A percentile compares a stretch with the other conserved stretches of the same genome.
phyloP scores from a whole-genome alignment of 2,329 filamentous ascomycete species.

The Colletotrichum navitas region DNA sequence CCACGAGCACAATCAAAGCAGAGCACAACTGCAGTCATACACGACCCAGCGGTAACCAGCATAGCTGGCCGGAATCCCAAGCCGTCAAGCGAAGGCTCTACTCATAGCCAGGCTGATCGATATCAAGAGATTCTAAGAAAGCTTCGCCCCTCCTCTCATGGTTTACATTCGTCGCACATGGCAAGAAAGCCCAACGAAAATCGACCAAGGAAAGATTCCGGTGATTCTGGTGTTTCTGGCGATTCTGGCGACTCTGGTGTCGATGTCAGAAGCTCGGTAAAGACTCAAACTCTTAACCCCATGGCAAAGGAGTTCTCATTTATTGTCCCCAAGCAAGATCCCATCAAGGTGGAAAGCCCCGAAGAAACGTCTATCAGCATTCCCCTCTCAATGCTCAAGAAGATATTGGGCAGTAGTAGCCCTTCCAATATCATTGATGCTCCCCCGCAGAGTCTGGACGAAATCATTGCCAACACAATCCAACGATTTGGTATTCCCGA shows the following conservation, averaged over 20 bases:
- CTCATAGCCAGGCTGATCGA: neutral
- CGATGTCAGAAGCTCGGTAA: constrained; percentile 21
- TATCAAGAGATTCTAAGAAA: constrained; percentile 36
- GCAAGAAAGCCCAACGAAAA: neutral
- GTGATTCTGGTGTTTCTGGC: constrained; percentile 4
- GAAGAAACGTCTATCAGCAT: constrained; percentile 35
- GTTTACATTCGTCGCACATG: neutral
- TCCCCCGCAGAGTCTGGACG: constrained; percentile 8
- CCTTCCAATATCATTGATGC: neutral
- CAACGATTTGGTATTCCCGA: constrained; percentile 20
- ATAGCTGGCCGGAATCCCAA: neutral
- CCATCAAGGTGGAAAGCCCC: constrained; percentile 9
- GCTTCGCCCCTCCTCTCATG: constrained; percentile 13
- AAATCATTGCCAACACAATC: constrained; percentile 32
- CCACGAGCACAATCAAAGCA: neutral
- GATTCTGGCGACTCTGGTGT: constrained; percentile 24
- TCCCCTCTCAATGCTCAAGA: constrained; percentile 27
- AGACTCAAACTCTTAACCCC: constrained; percentile 31
- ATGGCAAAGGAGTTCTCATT: constrained; percentile 36
- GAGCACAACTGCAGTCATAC: constrained; percentile 15
- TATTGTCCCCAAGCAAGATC: constrained; percentile 8
- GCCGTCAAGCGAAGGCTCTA: no score
- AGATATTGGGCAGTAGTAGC: constrained; percentile 13
- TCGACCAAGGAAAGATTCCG: constrained; percentile 20
- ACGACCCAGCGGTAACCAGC: constrained; percentile 25